Evolutionary conservation across 495 filamentous ascomycete genomes (phyloP).

Genomic region (Darksidea phi): DNA sequence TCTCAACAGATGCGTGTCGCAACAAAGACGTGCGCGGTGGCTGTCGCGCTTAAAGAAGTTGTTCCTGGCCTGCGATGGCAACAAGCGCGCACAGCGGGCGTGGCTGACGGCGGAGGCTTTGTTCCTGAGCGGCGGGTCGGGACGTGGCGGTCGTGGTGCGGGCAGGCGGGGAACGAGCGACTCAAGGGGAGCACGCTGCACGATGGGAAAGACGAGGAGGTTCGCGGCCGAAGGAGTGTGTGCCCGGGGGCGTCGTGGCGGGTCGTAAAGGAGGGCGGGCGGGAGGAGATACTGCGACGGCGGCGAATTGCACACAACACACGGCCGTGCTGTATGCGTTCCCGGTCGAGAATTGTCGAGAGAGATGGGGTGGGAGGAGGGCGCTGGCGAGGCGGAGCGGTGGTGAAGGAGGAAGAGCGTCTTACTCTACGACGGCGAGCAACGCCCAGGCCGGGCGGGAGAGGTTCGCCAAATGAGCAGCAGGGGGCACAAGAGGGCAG

Average conservation of each 20-base stretch:
- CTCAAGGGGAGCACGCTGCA: not conserved
- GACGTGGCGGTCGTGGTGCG: constrained; percentile 1
- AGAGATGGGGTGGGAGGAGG: constrained; percentile 1
- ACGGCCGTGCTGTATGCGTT: constrained; percentile 12
- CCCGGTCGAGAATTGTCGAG: constrained; percentile 34
- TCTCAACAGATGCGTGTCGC: constrained; percentile 2
- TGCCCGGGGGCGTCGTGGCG: constrained; percentile 8
- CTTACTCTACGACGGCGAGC: not conserved
- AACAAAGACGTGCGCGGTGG: constrained; percentile 21
- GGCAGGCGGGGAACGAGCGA: not conserved
- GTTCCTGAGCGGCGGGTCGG: constrained; percentile 20
- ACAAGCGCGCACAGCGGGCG: not conserved
- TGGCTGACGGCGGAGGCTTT: constrained; percentile 7
- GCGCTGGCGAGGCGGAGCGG: not conserved
- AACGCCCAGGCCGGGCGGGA: constrained; percentile 8
- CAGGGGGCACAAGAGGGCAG: constrained; percentile 2
- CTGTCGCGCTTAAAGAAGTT: constrained; percentile 15
- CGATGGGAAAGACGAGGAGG: constrained; percentile 23
- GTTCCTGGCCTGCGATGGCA: constrained; percentile 6
- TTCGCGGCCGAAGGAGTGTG: constrained; percentile 27
- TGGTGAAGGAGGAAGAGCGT: constrained; percentile 12
- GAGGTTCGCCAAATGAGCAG: constrained; percentile 1
- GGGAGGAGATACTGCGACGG: constrained; percentile 27
- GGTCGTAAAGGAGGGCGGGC: constrained; percentile 1
- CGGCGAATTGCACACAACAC: constrained; percentile 21